Base-by-base conservation (phyloP, 441 rosid species). In the Erodium chrysanthum region DNA sequence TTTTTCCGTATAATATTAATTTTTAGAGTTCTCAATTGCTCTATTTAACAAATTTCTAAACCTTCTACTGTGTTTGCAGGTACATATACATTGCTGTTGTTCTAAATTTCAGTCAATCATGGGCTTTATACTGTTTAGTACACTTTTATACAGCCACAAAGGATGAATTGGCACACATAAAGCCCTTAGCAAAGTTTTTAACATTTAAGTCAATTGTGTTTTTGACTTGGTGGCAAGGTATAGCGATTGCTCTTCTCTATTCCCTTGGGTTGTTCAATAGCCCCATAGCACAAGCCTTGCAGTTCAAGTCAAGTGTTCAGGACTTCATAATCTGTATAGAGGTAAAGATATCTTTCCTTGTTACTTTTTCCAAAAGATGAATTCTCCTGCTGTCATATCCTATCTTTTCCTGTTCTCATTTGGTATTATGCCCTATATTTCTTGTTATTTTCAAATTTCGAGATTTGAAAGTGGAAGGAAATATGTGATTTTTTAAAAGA, bases 181-280 rank as follows among this genome's bases (percentile, higher is more conserved):
- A 88, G 61, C 99, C 99, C 1, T 84, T 95, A 64, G 92, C 94
- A 70, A 95, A 95, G 85, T 95, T 95, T 80, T 74, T 92, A 73
- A 90, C 89, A 5, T 92, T 95, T 68, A 95, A 95, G 75, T 91
- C 99, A 6, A 95, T 95, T 66, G 99, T 95, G 73, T 95, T 95
- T 79, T 75, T 92, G 84, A 95, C 98, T 71, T 92, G 98, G 98
- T 92, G 98, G 98, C 98, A 95, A 86, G 98, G 99, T 71, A 95
- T 90, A 67, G 96, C 95, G 27, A 95, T 95, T 76, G 98, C 99
- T 79, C 80, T 92, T 64, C 81, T 95, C 62, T 88, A 74, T 75
- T 73, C 92, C 66, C 83, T 95, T 74, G 98, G 96, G 69, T 82
- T 95, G 81, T 85, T 95, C 73, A 87, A 85, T 79, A 86, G 95